Percentiles rank a stretch among this genome's conserved stretches.
Conservation (phyloP, 192 early-diverging fungal genomes). For the Mortierella antarctica region DNA sequence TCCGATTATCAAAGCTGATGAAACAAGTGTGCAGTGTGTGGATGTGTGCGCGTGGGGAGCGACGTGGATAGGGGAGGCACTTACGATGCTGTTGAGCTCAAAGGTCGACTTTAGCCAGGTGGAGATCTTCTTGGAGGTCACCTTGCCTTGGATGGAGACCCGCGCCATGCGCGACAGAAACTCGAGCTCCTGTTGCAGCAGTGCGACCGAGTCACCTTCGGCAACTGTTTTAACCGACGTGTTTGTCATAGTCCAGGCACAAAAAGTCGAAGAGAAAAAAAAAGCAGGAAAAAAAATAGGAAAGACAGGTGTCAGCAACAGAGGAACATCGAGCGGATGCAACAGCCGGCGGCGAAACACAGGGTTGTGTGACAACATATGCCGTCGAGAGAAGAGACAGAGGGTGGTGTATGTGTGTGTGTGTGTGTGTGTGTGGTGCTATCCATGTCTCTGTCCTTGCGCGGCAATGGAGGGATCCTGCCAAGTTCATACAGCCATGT, state of each 20-base stretch:
- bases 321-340: no score
- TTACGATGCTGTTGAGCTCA: conserved; percentile 31
- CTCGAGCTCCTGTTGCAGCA: conserved; percentile 33
- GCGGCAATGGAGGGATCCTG: no score
- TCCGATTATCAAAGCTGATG: not conserved
- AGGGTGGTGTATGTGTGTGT: not conserved
- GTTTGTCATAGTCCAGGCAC: not conserved
- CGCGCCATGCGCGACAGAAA: conserved; percentile 38
- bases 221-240: conserved; percentile 20
- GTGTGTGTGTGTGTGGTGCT: not conserved
- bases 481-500: no score
- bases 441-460: not conserved
- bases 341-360: no score
- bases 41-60: not conserved
- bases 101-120: conserved; percentile 45
- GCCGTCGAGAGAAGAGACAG: not conserved
- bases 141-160: conserved; percentile 48
- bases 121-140: conserved; percentile 51
- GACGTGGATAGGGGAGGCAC: conserved; percentile 4
- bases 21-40: not conserved
- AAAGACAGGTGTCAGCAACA: not conserved
- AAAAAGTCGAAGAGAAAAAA: not conserved
- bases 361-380: no score
- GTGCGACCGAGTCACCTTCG: conserved; percentile 34
- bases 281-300: not conserved